Conservation (phyloP, 2,329 filamentous ascomycete species). For the Chaetomium olivaceum region DNA sequence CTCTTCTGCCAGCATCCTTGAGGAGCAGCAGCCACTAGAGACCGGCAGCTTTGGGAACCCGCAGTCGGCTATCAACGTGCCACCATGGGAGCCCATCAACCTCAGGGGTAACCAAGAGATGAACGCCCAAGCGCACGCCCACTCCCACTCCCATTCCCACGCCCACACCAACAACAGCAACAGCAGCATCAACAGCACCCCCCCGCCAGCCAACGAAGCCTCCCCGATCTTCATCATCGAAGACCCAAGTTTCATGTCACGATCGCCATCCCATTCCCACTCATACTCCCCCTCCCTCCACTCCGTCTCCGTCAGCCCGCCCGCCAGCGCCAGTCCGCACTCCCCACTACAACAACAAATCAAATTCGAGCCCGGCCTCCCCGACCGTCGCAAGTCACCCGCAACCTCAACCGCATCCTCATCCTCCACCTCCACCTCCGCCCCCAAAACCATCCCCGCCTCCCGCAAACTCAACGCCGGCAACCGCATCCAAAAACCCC, state of each 20-base stretch:
- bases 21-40: conserved; percentile 21
- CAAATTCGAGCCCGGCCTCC: conserved; percentile 23
- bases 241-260: conserved; percentile 38
- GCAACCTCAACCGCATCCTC: conserved; percentile 1
- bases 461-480: conserved; percentile 32
- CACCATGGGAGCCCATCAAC: conserved; percentile 47
- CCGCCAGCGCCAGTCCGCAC: conserved; percentile 30
- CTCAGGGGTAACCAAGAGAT: conserved; percentile 28
- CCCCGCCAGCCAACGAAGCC: conserved; percentile 20
- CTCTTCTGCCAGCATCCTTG: conserved; percentile 17
- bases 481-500: conserved; percentile 24
- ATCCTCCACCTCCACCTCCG: background rate
- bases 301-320: conserved; percentile 30
- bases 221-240: conserved; percentile 43
- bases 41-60: conserved; percentile 41
- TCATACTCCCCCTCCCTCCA: conserved; percentile 29
- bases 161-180: background rate
- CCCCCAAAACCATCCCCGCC: conserved; percentile 22
- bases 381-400: conserved; percentile 13
- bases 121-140: background rate
- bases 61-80: conserved; percentile 41
- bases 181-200: conserved; percentile 1
- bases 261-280: conserved; percentile 33
- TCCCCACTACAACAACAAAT: conserved; percentile 23
- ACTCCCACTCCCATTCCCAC: background rate